A percentile compares a stretch with the other conserved stretches of the same genome.
These are phyloP conservation scores for Babesia bigemina DNA, from an alignment of 169 alveolate genomes.

Conservation along the genomic window DNA sequence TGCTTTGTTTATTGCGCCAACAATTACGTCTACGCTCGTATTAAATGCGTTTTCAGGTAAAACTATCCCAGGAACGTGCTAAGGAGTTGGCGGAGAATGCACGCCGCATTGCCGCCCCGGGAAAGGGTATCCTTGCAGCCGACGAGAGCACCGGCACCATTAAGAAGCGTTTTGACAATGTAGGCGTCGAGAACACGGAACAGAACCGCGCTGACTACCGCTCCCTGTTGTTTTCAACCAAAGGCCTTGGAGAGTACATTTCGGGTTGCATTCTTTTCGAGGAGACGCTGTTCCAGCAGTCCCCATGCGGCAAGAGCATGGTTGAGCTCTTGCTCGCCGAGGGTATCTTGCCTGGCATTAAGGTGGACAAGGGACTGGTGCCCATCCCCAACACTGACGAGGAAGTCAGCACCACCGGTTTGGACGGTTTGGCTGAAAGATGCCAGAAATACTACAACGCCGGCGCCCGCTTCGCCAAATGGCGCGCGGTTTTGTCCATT, in stretches of 20 bases:
- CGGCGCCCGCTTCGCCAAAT: slow-evolving; percentile 99
- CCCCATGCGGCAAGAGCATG: slow-evolving; percentile 87
- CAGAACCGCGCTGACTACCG: slow-evolving; percentile 96
- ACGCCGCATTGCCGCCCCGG: slow-evolving; percentile 82
- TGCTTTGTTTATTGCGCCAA: not conserved
- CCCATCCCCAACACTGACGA: slow-evolving; percentile 90
- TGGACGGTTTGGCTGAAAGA: slow-evolving; percentile 96
- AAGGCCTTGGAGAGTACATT: slow-evolving; percentile 91
- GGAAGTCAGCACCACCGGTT: slow-evolving; percentile 89
- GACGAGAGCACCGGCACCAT: slow-evolving; percentile 99
- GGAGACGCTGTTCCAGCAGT: slow-evolving; percentile 96
- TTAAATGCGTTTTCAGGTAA: slow-evolving; percentile 17
- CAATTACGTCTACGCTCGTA: not conserved
- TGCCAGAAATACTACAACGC: slow-evolving; percentile 94
- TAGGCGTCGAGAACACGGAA: slow-evolving; percentile 93
- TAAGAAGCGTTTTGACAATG: slow-evolving; percentile 92
- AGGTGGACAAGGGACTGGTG: slow-evolving; percentile 95
- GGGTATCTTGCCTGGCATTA: slow-evolving; percentile 97
- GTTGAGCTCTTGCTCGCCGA: slow-evolving; percentile 85
- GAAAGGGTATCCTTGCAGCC: slow-evolving; percentile 99
- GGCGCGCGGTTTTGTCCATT: slow-evolving; percentile 98
- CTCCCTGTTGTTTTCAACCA: slow-evolving; percentile 92
- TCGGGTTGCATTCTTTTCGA: slow-evolving; percentile 98
- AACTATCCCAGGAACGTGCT: slow-evolving; percentile 48
- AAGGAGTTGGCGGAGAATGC: slow-evolving; percentile 65